Conservation (phyloP, 106 monocot genomes). For the Dendrobium huoshanense region DNA sequence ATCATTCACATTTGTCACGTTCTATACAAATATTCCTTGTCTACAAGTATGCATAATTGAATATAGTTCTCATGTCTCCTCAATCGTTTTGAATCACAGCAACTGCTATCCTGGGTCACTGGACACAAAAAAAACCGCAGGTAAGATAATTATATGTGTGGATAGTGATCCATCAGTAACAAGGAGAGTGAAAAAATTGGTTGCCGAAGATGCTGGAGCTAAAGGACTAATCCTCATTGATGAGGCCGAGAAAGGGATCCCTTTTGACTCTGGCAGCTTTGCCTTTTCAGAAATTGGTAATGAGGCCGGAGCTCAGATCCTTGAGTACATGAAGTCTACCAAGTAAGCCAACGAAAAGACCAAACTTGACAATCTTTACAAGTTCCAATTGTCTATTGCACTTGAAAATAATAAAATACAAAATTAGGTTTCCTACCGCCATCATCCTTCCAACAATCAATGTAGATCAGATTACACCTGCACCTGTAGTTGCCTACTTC, state of each 20-base stretch:
- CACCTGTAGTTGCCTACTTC: slow-evolving; percentile 81
- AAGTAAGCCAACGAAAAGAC: slow-evolving; percentile 35
- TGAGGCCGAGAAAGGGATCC: slow-evolving; percentile 49
- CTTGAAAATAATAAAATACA: slow-evolving; percentile 2
- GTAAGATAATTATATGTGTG: slow-evolving; percentile 81
- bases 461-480: slow-evolving; percentile 41
- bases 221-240: slow-evolving; percentile 76
- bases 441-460: slow-evolving; percentile 58
- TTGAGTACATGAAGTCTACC: slow-evolving; percentile 79
- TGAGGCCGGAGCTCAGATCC: slow-evolving; percentile 52
- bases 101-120: slow-evolving; percentile 96
- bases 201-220: slow-evolving; percentile 63
- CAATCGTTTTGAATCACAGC: slow-evolving; percentile 25
- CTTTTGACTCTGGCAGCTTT: slow-evolving; percentile 79
- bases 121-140: slow-evolving; percentile 48
- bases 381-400: background rate
- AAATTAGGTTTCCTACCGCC: slow-evolving; percentile 47
- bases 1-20: background rate
- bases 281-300: slow-evolving; percentile 70
- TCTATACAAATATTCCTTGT: background rate
- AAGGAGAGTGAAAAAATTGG: slow-evolving; percentile 70
- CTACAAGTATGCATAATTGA: background rate
- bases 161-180: slow-evolving; percentile 63
- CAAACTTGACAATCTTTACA: background rate
- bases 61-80: no score